A percentile compares a stretch with the other conserved stretches of the same genome.
These are phyloP conservation scores for Paracorniculantispora psalliotae DNA, from an alignment of 2,329 filamentous ascomycete genomes.

Conservation along the genomic window DNA sequence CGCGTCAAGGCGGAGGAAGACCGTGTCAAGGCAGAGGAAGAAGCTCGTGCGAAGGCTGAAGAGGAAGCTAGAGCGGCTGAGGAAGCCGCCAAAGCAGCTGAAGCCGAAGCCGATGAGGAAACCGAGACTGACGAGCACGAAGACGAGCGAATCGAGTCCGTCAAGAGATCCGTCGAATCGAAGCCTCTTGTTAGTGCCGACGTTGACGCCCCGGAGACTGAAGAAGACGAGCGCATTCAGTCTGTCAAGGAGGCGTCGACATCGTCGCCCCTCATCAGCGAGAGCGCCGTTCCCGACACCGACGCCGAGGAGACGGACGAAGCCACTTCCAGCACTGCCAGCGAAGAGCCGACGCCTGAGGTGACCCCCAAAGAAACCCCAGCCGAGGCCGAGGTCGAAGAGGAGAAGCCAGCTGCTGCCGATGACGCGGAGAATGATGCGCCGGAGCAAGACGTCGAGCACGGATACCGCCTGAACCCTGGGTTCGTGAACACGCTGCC, in stretches of 20 bases:
- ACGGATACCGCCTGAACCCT: not conserved
- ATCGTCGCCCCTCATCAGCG: not conserved
- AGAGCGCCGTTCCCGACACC: not conserved
- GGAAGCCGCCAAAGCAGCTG: slow-evolving; percentile 14
- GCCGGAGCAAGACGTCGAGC: not conserved
- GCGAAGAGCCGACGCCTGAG: not conserved
- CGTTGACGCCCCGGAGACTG: not conserved
- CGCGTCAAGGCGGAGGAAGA: slow-evolving; percentile 16
- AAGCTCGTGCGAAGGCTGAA: slow-evolving; percentile 23
- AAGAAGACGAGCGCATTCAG: slow-evolving; percentile 5
- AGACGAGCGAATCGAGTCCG: slow-evolving; percentile 14
- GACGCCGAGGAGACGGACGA: not conserved
- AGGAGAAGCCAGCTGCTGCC: not conserved
- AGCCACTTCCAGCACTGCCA: not conserved
- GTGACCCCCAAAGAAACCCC: not conserved
- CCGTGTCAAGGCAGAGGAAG: slow-evolving; percentile 22
- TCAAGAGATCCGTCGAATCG: slow-evolving; percentile 18
- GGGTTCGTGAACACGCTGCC: not conserved
- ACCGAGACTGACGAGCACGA: slow-evolving; percentile 13
- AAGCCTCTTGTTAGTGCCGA: slow-evolving; percentile 6
- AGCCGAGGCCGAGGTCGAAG: not conserved
- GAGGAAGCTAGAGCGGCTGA: slow-evolving; percentile 18
- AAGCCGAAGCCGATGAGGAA: slow-evolving; percentile 13
- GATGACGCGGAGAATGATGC: not conserved
- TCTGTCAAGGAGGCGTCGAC: not conserved